phyloP scores from a whole-genome alignment of 2,329 filamentous ascomycete genomes.

The Purpureocillium lavendulum region DNA sequence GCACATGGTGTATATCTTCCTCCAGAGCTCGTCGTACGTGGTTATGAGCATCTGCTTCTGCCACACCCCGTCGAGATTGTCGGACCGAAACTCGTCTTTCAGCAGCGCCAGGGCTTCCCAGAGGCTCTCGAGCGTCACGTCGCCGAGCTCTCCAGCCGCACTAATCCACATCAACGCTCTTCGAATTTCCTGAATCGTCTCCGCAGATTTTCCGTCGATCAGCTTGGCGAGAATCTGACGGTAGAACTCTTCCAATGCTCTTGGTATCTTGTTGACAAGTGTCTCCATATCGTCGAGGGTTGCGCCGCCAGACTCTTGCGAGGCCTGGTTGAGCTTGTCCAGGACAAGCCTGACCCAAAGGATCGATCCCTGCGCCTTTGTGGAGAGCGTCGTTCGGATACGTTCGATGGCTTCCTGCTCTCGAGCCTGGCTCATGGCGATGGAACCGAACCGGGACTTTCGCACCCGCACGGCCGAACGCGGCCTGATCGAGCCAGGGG shows the following conservation, averaged over 20 bases:
- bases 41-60: neutral
- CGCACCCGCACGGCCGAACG: neutral
- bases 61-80: conserved; percentile 1
- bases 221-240: neutral
- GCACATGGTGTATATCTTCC: conserved; percentile 2
- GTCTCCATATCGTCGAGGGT: neutral
- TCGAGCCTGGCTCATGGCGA: neutral
- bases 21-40: conserved; percentile 2
- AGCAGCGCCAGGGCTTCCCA: conserved; percentile 5
- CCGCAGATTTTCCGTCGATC: neutral
- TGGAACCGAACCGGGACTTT: neutral
- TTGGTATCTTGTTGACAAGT: neutral
- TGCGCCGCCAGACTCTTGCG: neutral
- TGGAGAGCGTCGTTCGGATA: neutral
- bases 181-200: conserved; percentile 1
- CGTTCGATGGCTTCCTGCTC: neutral
- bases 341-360: conserved; percentile 6
- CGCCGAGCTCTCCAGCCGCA: conserved; percentile 2
- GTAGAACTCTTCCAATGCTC: neutral
- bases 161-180: conserved; percentile 6
- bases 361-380: conserved; percentile 3
- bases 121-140: conserved; percentile 4
- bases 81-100: neutral
- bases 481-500: neutral
- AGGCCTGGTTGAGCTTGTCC: conserved; percentile 1